A percentile compares a stretch with the other conserved stretches of the same genome.
Evolutionary conservation across 805 yeast genomes (phyloP).

Genomic region (Metschnikowia gelsemii): DNA sequence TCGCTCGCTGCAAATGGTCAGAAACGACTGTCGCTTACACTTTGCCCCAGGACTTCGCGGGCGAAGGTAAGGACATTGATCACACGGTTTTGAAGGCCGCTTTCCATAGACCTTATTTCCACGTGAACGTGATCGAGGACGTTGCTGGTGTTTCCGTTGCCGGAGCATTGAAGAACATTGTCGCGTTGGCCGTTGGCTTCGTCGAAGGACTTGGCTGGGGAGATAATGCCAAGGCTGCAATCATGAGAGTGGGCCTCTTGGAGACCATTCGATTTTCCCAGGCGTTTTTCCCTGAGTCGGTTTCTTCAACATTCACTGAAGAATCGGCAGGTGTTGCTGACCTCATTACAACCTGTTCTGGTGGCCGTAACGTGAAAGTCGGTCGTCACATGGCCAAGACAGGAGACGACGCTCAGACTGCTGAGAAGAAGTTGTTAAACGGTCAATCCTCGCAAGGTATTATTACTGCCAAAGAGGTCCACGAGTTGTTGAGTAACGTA

Average conservation of each 20-base stretch:
- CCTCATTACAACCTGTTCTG: constrained; percentile 94
- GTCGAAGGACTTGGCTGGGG: constrained; percentile 99
- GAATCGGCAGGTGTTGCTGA: constrained; percentile 99
- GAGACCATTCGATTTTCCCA: constrained; percentile 85
- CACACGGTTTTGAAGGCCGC: constrained; percentile 68
- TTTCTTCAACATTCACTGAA: constrained; percentile 79
- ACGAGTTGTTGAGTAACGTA: constrained; percentile 66
- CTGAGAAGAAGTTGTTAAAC: constrained; percentile 82
- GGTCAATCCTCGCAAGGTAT: constrained; percentile 98
- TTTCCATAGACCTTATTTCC: constrained; percentile 98
- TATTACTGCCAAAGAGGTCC: constrained; percentile 86
- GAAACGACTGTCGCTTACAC: constrained; percentile 96
- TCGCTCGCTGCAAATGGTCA: constrained; percentile 93
- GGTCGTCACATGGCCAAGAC: constrained; percentile 83
- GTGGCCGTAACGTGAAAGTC: constrained; percentile 94
- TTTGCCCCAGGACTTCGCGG: constrained; percentile 65
- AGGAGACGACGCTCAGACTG: constrained; percentile 71
- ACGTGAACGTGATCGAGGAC: constrained; percentile 87
- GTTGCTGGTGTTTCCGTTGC: constrained; percentile 96
- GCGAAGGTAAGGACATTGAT: constrained; percentile 71
- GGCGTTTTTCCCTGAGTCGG: constrained; percentile 51
- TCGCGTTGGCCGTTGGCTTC: constrained; percentile 95
- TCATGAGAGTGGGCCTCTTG: constrained; percentile 91
- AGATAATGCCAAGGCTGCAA: constrained; percentile 96
- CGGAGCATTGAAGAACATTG: constrained; percentile 95